Evolutionary conservation across 345 rosid species (phyloP), one percentile per base, ranked within the genome.

Genomic region (Murraya paniculata): DNA sequence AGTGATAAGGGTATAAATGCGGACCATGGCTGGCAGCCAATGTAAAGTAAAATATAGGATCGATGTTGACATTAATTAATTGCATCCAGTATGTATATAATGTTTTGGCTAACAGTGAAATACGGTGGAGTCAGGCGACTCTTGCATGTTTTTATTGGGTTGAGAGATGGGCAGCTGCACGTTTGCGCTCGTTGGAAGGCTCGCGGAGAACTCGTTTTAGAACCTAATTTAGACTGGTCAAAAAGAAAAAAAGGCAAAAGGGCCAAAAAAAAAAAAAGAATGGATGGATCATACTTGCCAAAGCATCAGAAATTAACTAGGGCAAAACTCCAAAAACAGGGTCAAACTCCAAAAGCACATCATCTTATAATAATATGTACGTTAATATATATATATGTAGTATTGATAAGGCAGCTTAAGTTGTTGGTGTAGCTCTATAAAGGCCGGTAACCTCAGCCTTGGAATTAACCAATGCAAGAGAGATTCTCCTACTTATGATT

Each of bases 1-100:
- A 62, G 82, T 77, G 81, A 74, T 56, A 22, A 67, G 6, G 82
- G 90, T 84, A 85, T 87, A 81, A 81, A 57, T 68, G 84, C 78
- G 84, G 85, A 82, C 83, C 82, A 80, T 71, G 77, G 24, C 59
- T 62, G 55, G 77, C 80, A 39, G 73, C 62, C 69, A 50, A 22
- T 48, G 67, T 65, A 70, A 70, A 71, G 68, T 10, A 66, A 14
- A 38, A 45, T 21, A 28, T n/a, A 21, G 18, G 30, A 19, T 45
- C 18, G 57, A 70, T 70, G 69, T 73, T 11, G 30, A 76, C 25
- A 28, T 35, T 10, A 65, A 27, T 45, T 13, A 45, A 45, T 45
- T 45, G 13, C 5, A 45, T 45, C 50, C 50, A 45, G 50, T 45
- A 9, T 4, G 7, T n/a, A 11, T 7, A 1, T 35, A 7, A 19